Percentiles rank a stretch among this genome's conserved stretches.
Conservation (phyloP, 352 stramenopile species). For the Globisporangium camurandrum region DNA sequence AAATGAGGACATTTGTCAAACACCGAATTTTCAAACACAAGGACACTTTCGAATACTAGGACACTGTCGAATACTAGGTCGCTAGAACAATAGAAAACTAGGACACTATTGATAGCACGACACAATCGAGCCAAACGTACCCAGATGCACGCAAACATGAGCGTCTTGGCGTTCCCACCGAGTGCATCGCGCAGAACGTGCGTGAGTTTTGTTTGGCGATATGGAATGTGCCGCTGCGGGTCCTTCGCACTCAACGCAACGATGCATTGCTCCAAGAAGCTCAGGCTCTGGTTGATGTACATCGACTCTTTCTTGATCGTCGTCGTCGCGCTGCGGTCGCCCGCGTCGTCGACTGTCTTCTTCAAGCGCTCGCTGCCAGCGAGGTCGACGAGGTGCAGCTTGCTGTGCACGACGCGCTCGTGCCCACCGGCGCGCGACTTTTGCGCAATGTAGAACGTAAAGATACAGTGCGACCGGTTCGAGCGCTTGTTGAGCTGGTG, state of each 20-base stretch:
- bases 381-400: conserved; percentile 93
- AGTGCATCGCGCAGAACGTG: conserved; percentile 91
- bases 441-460: conserved; percentile 89
- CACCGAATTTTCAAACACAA: too few species aligned
- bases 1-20: too few species aligned
- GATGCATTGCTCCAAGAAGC: conserved; percentile 94
- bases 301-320: conserved; percentile 95
- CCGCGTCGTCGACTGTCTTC: conserved; percentile 81
- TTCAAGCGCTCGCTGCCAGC: conserved; percentile 92
- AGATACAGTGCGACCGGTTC: conserved; percentile 91
- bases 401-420: conserved; percentile 77
- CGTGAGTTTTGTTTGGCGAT: conserved; percentile 94
- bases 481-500: conserved; percentile 93
- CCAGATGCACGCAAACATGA: conserved; percentile 94
- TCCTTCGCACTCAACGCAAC: conserved; percentile 76
- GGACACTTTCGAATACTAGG: too few species aligned
- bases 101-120: too few species aligned
- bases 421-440: conserved; percentile 67
- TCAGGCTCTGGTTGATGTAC: conserved; percentile 97
- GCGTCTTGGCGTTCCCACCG: conserved; percentile 93
- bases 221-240: conserved; percentile 86
- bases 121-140: conserved; percentile 6
- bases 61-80: too few species aligned
- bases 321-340: conserved; percentile 19
- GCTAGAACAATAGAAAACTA: too few species aligned